A percentile compares a stretch with the other conserved stretches of the same genome.
Conservation (phyloP, 331 rosid species). For the Telfairia occidentalis region DNA sequence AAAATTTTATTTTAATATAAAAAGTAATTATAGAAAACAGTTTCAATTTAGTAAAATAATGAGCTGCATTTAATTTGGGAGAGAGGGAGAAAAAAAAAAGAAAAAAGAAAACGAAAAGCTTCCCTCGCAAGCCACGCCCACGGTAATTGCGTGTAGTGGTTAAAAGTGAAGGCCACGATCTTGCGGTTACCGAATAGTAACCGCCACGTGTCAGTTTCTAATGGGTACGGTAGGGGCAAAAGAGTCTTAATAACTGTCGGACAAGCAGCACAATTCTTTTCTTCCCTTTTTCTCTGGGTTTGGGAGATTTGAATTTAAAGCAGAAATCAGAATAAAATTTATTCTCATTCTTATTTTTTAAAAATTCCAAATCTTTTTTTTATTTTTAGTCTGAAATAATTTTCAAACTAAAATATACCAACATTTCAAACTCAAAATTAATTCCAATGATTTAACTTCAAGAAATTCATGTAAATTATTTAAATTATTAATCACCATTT, state of each 20-base stretch:
- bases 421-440: background rate
- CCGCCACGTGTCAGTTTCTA: background rate
- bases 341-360: too few relatives aligned
- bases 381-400: too few relatives aligned
- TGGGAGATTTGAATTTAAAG: background rate
- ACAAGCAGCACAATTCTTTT: background rate
- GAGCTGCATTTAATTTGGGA: background rate
- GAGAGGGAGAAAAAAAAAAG: background rate
- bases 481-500: too few relatives aligned
- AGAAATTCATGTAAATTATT: too few relatives aligned
- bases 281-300: background rate
- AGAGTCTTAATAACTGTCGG: background rate
- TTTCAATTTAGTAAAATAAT: background rate
- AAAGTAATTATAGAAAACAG: too few relatives aligned
- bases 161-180: background rate
- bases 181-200: background rate
- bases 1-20: too few relatives aligned
- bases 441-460: too few relatives aligned
- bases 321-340: background rate
- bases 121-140: background rate
- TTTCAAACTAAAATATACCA: too few relatives aligned
- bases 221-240: background rate
- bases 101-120: background rate
- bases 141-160: background rate
- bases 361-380: too few relatives aligned